Evolutionary conservation across 768 basidiomycete genomes (phyloP), one percentile per base, ranked within the genome.

Genomic region (Lactarius evosmus): DNA sequence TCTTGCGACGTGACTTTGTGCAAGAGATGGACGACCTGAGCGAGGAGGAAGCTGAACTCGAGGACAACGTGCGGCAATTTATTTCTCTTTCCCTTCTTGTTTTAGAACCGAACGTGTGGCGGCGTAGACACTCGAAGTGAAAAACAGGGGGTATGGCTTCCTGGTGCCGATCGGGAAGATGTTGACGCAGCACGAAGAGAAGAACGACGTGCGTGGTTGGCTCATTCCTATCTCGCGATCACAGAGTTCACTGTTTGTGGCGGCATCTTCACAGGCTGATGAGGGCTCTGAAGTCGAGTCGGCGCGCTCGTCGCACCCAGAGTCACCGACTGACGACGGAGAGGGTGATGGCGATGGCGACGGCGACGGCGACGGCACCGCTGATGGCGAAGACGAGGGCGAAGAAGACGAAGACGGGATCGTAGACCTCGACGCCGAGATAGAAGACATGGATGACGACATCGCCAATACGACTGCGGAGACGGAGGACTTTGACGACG

Each of bases 11-110:
- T 27, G 87, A 93, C 73, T 72, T 91, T 33, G 81, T 83, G 65
- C 82, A 84, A 44, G 90, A 93, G 72, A 87, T 90, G 80, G 88
- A 91, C 54, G 89, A 93, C 69, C 75, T 93, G 65, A 91, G 89
- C 63, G 91, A 93, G 61, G 91, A 93, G 72, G 91, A 93, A 74
- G 83, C 79, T 57, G 89, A 92, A 69, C 71, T 93, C n/a, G 91
- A 93, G 63, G 88, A 88, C 50, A 78, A 84, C 67, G 91, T 88
- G 70, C 67, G 83, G 76, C 36, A 16, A 34, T 33, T 34, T 14
- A 44, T 27, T 40, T 52, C 49, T 9, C 34, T 29, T 46, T 33
- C 19, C 36, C 69, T 34, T 38, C 7, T 54, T 1, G 1, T 40
- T 9, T 60, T 55, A 25, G 52, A 62, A n/a, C n/a, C 38, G n/a